Conservation (phyloP, 75 land plant genomes). For the Pinus tabuliformis region DNA sequence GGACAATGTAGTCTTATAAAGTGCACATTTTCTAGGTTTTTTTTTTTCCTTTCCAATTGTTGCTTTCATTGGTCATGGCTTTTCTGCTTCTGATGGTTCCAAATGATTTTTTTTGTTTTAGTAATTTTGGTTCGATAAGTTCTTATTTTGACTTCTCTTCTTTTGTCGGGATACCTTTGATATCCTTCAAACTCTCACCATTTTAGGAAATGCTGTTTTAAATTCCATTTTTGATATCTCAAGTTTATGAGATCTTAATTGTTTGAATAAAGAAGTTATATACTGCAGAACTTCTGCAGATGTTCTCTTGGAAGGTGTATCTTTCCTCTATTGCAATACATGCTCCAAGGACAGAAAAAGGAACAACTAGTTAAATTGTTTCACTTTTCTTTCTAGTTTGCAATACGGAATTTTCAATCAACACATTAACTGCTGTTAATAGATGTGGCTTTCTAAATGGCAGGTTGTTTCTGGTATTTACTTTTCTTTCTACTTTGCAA, state of each 20-base stretch:
- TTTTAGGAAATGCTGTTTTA: neutral
- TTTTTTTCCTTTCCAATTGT: neutral
- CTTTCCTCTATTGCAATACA: neutral
- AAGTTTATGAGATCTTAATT: neutral
- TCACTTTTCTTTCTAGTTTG: neutral
- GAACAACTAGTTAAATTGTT: neutral
- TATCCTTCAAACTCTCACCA: neutral
- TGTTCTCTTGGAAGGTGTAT: neutral
- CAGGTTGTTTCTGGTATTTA: conserved; percentile 47
- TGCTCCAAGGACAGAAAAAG: neutral
- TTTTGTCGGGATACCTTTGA: neutral
- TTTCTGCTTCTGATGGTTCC: neutral
- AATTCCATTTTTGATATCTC: neutral
- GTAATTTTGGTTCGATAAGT: no score
- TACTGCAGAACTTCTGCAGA: neutral
- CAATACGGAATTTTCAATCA: neutral
- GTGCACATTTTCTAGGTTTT: neutral
- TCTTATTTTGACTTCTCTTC: neutral
- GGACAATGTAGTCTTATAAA: no score
- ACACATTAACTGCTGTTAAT: neutral
- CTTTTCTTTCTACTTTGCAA: neutral
- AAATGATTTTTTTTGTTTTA: neutral
- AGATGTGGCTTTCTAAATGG: neutral
- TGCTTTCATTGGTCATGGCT: neutral
- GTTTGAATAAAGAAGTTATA: neutral